These are phyloP conservation scores for Lentinula sp. DNA, from an alignment of 768 basidiomycete species.

Conservation along the genomic window DNA sequence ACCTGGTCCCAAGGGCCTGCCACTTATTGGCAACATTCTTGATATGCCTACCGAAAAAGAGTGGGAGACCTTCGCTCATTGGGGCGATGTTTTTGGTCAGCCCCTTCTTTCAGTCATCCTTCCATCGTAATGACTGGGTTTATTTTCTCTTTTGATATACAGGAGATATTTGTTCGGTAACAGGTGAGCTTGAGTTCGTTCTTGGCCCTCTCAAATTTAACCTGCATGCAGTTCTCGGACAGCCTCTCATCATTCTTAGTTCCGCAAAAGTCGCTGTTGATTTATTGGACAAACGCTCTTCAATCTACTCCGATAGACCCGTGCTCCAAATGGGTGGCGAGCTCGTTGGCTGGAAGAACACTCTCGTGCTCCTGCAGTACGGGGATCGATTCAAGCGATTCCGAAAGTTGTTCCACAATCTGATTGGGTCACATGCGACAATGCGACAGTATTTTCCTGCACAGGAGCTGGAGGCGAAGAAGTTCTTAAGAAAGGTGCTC, in stretches of 20 bases:
- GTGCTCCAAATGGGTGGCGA: conserved; percentile 47
- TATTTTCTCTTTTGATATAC: not conserved
- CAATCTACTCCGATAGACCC: conserved; percentile 66
- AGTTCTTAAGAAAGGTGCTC: conserved; percentile 41
- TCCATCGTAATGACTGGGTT: not conserved
- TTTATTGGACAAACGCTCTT: conserved; percentile 62
- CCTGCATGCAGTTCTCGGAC: conserved; percentile 37
- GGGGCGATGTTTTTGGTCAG: conserved; percentile 49
- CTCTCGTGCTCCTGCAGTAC: conserved; percentile 50
- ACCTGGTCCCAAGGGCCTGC: conserved; percentile 32
- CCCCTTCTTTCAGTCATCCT: not conserved
- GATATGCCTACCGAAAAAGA: conserved; percentile 45
- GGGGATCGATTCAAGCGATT: conserved; percentile 50
- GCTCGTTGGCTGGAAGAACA: conserved; percentile 53
- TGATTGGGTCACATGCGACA: conserved; percentile 38
- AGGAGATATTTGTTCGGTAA: conserved; percentile 60
- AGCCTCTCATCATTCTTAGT: conserved; percentile 52
- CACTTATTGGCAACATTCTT: conserved; percentile 46
- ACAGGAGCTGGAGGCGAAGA: conserved; percentile 41
- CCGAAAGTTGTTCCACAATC: conserved; percentile 44
- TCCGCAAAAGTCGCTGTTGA: conserved; percentile 44
- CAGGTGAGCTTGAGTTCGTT: conserved; percentile 10
- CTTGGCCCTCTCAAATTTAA: not conserved
- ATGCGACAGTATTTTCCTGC: conserved; percentile 37
- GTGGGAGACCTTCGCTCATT: conserved; percentile 47